A percentile compares a stretch with the other conserved stretches of the same genome.
phyloP scores from a whole-genome alignment of 768 basidiomycete species.

The Rhizopogon rudus region DNA sequence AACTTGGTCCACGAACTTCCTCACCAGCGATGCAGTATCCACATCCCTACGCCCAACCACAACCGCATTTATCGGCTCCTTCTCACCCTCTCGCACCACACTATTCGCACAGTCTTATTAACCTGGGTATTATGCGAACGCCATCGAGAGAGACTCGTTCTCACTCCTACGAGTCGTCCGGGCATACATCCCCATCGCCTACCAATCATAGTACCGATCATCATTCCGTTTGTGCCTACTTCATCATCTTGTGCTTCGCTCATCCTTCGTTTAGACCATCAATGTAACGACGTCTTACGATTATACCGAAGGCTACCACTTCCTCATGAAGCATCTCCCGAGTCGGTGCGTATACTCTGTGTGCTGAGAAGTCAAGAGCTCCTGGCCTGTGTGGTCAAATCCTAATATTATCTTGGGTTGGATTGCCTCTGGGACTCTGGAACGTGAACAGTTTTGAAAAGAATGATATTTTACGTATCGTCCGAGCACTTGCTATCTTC shows the following conservation, averaged over 20 bases:
- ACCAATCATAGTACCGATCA: slow-evolving; percentile 32
- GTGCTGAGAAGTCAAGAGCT: slow-evolving; percentile 29
- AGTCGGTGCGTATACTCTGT: slow-evolving; percentile 57
- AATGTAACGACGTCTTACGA: slow-evolving; percentile 75
- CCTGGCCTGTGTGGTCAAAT: slow-evolving; percentile 36
- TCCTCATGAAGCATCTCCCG: slow-evolving; percentile 91
- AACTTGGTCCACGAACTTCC: slow-evolving; percentile 25
- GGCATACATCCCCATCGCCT: slow-evolving; percentile 39
- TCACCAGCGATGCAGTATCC: slow-evolving; percentile 38
- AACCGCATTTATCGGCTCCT: slow-evolving; percentile 21
- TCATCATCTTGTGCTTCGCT: slow-evolving; percentile 19
- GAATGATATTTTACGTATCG: slow-evolving; percentile 91
- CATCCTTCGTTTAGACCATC: slow-evolving; percentile 53
- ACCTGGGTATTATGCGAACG: slow-evolving; percentile 28
- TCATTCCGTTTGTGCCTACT: slow-evolving; percentile 18
- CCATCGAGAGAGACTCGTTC: slow-evolving; percentile 22
- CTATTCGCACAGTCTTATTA: slow-evolving; percentile 44
- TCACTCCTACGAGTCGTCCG: slow-evolving; percentile 20
- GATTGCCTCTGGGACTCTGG: slow-evolving; percentile 22
- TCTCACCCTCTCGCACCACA: slow-evolving; percentile 31
- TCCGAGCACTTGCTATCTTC: slow-evolving; percentile 91
- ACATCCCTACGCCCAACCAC: slow-evolving; percentile 17
- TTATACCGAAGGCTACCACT: slow-evolving; percentile 96
- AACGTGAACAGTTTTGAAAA: slow-evolving; percentile 76
- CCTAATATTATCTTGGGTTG: slow-evolving; percentile 33